Base-by-base conservation (phyloP, 495 filamentous ascomycete genomes). In the Hypomontagnella submonticulosa region DNA sequence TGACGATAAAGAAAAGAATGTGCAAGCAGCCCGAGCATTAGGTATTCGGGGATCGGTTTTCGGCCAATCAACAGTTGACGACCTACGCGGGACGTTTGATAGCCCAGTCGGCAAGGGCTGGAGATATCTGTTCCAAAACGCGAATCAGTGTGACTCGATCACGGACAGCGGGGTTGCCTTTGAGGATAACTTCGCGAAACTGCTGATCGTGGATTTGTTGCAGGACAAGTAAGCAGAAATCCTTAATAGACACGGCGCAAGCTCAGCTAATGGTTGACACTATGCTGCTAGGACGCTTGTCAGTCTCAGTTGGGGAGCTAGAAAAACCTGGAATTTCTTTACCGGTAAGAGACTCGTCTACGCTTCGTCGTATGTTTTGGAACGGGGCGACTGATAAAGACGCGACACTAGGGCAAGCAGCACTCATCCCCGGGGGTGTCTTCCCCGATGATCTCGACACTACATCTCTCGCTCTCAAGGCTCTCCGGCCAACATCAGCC, bases 1-100 rank as follows among this genome's bases (percentile, higher is more conserved):
- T 30, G 73, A 73, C 38, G 73, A 75, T 57, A 67, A 61, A 32
- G 16, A 20, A 15, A 71, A 63, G 16, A 75, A 75, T 47, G 66
- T 75, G 36, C 55, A 68, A 10, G 58, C 69, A 48, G 73, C 73
- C 9, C 50, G 13, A 11, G 36, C 50, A 8, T 23, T 75, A 36
- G 73, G 71, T 3, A 67, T 75, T 18, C 33, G 42, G 7, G 59
- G 71, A 9, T 27, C 55, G 12, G 49, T 62, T 27, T 62, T 55
- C 37, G 50, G 41, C 12, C 19, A 33, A 20, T 48, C 49, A 23
- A 62, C 59, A 33, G 18, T 63, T 27, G 20, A 47, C 3, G 42
- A 50, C n/a, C 30, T 73, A 11, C 32, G 49, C 8, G 38, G 44
- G 3, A 56, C 71, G n/a, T 20, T 73, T 10, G 13, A 61, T 20